phyloP scores from a whole-genome alignment of 140 eudicot species.

The Flaveria floridana region DNA sequence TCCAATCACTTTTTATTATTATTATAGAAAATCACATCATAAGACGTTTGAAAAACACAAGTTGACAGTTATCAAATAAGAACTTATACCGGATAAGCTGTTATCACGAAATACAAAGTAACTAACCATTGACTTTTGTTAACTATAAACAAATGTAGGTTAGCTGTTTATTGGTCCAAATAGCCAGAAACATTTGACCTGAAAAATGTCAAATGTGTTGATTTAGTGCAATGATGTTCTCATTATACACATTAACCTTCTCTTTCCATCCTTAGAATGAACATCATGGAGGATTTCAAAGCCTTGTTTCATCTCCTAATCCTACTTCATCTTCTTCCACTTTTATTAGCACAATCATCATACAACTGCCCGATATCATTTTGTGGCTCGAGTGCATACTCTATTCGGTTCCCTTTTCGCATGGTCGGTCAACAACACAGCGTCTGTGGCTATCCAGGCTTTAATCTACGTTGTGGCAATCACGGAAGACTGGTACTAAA shows the following conservation, averaged over 20 bases:
- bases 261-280: constrained; percentile 9
- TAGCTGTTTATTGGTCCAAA: constrained; percentile 38
- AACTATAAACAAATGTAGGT: constrained; percentile 20
- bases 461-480: constrained; percentile 45
- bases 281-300: constrained; percentile 18
- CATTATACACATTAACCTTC: constrained; percentile 24
- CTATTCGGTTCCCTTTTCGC: constrained; percentile 59
- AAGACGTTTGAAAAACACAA: neutral
- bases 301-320: constrained; percentile 7
- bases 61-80: neutral
- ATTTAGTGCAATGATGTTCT: constrained; percentile 26
- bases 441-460: constrained; percentile 62
- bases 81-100: neutral
- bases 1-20: no score
- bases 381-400: constrained; percentile 35
- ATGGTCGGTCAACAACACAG: constrained; percentile 37
- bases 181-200: constrained; percentile 37
- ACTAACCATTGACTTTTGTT: constrained; percentile 30
- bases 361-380: constrained; percentile 3
- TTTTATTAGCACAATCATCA: neutral
- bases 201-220: constrained; percentile 34
- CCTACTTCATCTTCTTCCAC: neutral
- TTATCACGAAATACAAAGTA: neutral
- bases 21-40: neutral
- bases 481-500: constrained; percentile 33